A percentile compares a stretch with the other conserved stretches of the same genome.
Evolutionary conservation across 495 filamentous ascomycete species (phyloP).

Genomic region (Penicillium parvum): DNA sequence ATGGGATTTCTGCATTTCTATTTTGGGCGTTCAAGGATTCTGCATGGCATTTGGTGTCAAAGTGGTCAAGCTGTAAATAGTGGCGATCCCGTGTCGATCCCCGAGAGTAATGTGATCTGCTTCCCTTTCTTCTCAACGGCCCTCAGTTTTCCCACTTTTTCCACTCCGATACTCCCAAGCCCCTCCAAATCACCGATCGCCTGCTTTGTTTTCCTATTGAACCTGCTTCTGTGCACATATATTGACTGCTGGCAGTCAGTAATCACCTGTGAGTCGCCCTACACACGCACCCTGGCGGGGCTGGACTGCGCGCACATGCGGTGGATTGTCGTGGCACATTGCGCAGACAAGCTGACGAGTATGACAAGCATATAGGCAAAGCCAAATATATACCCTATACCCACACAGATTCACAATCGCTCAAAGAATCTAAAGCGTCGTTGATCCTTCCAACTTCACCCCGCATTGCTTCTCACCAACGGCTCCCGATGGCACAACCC

Average conservation of each 20-base stretch:
- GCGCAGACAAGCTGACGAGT: conserved; percentile 15
- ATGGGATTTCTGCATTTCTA: background rate
- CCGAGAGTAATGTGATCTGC: background rate
- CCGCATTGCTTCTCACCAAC: conserved; percentile 2
- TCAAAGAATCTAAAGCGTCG: too few relatives aligned
- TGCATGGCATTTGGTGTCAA: conserved; percentile 1
- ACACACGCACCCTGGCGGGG: conserved; percentile 10
- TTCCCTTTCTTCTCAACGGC: background rate
- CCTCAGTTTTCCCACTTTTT: background rate
- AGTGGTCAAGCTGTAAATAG: conserved; percentile 5
- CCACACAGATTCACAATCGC: too few relatives aligned
- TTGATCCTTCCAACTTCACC: background rate
- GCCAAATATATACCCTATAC: conserved; percentile 1
- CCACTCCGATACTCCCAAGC: background rate
- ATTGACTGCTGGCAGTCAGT: background rate
- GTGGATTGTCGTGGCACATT: conserved; percentile 3
- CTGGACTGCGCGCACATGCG: conserved; percentile 6
- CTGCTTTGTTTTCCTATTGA: too few relatives aligned
- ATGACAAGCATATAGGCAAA: conserved; percentile 5
- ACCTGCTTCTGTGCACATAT: too few relatives aligned
- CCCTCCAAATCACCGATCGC: background rate
- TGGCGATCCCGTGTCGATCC: conserved; percentile 9
- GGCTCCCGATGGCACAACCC: conserved; percentile 34
- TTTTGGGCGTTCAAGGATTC: background rate
- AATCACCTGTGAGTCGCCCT: conserved; percentile 8